A percentile compares a stretch with the other conserved stretches of the same genome.
phyloP scores from a whole-genome alignment of 495 filamentous ascomycete genomes.

The Aspergillus ellipticus region DNA sequence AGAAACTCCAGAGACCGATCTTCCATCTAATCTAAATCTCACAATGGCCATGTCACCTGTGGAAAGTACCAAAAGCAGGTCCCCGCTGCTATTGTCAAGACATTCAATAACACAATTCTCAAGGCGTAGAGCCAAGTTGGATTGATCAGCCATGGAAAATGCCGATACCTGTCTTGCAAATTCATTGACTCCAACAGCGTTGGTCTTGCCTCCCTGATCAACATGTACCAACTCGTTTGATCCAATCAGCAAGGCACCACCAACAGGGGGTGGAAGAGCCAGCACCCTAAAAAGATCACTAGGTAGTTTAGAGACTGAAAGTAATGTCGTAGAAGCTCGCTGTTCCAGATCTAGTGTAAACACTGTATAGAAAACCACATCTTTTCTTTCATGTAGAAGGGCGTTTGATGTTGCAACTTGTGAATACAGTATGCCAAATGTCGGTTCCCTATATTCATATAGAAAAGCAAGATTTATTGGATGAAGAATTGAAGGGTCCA shows the following conservation, averaged over 20 bases:
- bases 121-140: constrained; percentile 70
- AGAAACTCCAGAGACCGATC: constrained; percentile 81
- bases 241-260: constrained; percentile 82
- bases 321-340: constrained; percentile 84
- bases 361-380: constrained; percentile 83
- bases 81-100: constrained; percentile 68
- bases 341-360: constrained; percentile 95
- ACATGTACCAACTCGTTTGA: constrained; percentile 91
- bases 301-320: constrained; percentile 79
- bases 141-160: constrained; percentile 81
- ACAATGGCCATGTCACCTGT: constrained; percentile 73
- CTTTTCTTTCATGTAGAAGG: constrained; percentile 72
- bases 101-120: constrained; percentile 79
- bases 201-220: constrained; percentile 91
- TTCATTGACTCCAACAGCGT: constrained; percentile 89
- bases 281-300: constrained; percentile 86
- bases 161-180: constrained; percentile 76
- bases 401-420: constrained; percentile 65
- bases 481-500: constrained; percentile 83
- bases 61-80: constrained; percentile 78
- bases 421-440: constrained; percentile 89
- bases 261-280: constrained; percentile 78
- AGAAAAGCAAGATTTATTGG: constrained; percentile 91
- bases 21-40: constrained; percentile 84
- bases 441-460: constrained; percentile 95